Base-by-base conservation (phyloP, 169 alveolate genomes). In the Babesia bovis region DNA sequence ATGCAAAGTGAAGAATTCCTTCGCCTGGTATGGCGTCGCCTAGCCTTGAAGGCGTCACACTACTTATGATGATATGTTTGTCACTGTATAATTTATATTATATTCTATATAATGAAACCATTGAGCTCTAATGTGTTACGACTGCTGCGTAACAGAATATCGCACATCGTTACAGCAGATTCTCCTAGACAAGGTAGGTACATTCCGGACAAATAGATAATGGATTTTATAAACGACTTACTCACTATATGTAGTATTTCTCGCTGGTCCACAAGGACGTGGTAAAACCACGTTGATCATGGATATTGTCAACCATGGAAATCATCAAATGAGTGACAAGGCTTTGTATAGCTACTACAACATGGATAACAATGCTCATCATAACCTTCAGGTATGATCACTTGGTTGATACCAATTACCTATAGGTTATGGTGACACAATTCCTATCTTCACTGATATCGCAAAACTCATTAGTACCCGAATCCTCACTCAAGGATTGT, bases 181-280 rank as follows among this genome's bases (percentile, higher is more conserved):
- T 9, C 38, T 50, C 35, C 56, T 3, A 44, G 73, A 45, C 73
- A 63, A 30, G 73, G 73, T 63, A 63, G 50, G 49, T 28, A 42
- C 17, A 13, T 38, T 13, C n/a, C n/a, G n/a, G n/a, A n/a, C n/a
- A n/a, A n/a, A n/a, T n/a, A n/a, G n/a, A n/a, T n/a, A n/a, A n/a
- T n/a, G n/a, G n/a, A n/a, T n/a, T n/a, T n/a, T n/a, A n/a, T n/a
- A n/a, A n/a, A n/a, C n/a, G n/a, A 38, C 45, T 38, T 38, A 9
- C 13, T 9, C 7, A 38, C n/a, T 13, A 7, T 49, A 4, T 38
- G 49, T 59, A 76, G 85, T 76, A n/a, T 23, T 70, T 52, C 10
- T 76, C 32, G 66, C 44, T n/a, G 85, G 85, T 7, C 85, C 85
- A 25, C 73, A 76, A 49, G 85, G 85, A 23, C 85, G 85, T 15